phyloP scores from a whole-genome alignment of 495 filamentous ascomycete genomes.

The Immersiella caudata region DNA sequence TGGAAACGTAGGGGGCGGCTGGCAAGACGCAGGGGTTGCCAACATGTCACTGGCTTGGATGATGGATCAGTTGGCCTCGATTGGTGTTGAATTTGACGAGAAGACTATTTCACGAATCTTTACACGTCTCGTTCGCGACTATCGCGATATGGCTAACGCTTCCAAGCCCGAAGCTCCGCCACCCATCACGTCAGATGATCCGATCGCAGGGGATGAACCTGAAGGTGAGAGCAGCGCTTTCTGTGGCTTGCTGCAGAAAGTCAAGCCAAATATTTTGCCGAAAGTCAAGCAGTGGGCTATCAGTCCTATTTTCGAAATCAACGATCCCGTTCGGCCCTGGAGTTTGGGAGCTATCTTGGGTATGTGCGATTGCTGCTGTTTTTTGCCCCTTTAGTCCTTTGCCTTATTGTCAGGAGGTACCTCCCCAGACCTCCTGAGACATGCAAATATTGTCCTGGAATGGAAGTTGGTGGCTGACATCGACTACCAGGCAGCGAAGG shows the following conservation, averaged over 20 bases:
- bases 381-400: no score
- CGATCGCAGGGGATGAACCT: slow-evolving; percentile 3
- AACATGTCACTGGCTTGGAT: slow-evolving; percentile 72
- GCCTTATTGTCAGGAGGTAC: no score
- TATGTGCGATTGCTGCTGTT: no score
- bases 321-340: slow-evolving; percentile 59
- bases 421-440: no score
- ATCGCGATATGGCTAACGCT: slow-evolving; percentile 32
- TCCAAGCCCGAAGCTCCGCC: slow-evolving; percentile 22
- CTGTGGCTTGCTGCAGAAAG: slow-evolving; percentile 20
- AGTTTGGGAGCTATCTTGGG: slow-evolving; percentile 59
- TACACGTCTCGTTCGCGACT: slow-evolving; percentile 51
- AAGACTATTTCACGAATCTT: slow-evolving; percentile 56
- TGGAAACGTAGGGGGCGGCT: slow-evolving; percentile 65
- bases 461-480: no score
- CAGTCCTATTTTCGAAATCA: slow-evolving; percentile 48
- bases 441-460: no score
- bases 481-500: slow-evolving; percentile 47
- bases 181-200: slow-evolving; percentile 7
- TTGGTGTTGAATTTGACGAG: slow-evolving; percentile 60
- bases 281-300: slow-evolving; percentile 47
- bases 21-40: slow-evolving; percentile 50
- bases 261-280: slow-evolving; percentile 17
- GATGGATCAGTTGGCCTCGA: slow-evolving; percentile 67
- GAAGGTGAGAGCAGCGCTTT: slow-evolving; percentile 16